phyloP scores from a whole-genome alignment of 805 yeast genomes.

The Torulaspora franciscae region DNA sequence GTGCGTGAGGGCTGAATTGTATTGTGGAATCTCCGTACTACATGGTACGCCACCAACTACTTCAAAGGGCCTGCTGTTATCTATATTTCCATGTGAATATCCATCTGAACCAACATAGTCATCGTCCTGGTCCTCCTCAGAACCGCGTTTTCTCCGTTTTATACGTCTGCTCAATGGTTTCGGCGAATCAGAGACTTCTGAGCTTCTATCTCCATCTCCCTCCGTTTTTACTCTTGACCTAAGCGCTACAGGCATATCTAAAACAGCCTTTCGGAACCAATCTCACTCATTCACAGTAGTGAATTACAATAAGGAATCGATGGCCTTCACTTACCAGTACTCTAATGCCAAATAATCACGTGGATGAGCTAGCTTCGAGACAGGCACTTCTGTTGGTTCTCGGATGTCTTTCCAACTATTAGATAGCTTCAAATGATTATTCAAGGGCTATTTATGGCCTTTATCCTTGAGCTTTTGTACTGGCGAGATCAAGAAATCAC shows the following conservation, averaged over 20 bases:
- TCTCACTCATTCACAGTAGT: not conserved
- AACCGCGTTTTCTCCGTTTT: conserved; percentile 19
- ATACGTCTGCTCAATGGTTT: conserved; percentile 5
- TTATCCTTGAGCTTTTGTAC: not conserved
- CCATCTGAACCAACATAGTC: conserved; percentile 13
- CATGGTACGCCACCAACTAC: conserved; percentile 64
- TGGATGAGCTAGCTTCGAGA: not conserved
- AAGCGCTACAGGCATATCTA: conserved; percentile 13
- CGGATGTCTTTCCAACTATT: too few relatives aligned
- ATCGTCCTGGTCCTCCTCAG: conserved; percentile 25
- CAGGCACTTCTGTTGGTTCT: too few relatives aligned
- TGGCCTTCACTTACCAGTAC: not conserved
- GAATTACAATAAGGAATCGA: not conserved
- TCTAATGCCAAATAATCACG: not conserved
- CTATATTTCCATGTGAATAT: conserved; percentile 12
- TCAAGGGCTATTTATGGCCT: not conserved
- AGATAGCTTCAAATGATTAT: too few relatives aligned
- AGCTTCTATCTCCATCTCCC: conserved; percentile 4
- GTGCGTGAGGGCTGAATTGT: conserved; percentile 51
- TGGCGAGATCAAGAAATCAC: not conserved
- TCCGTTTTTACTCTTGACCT: conserved; percentile 12
- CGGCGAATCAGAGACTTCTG: conserved; percentile 1
- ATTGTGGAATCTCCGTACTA: conserved; percentile 51
- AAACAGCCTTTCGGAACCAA: not conserved
- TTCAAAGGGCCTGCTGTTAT: conserved; percentile 53